Base-by-base conservation (phyloP, 345 rosid species). In the Mallotus nudiflorus region DNA sequence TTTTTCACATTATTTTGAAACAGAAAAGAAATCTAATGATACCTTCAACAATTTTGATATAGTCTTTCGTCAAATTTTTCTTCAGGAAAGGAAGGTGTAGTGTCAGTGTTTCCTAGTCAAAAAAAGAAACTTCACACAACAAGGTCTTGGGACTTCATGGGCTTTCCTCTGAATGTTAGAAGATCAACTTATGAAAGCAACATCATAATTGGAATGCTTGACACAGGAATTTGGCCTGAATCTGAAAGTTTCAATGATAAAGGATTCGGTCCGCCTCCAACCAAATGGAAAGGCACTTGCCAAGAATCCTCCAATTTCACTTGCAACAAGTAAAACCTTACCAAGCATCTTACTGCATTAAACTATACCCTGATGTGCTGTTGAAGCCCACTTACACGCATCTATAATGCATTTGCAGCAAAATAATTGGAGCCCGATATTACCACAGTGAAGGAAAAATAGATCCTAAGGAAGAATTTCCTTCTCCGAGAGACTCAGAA, bases 141-240 rank as follows among this genome's bases (percentile, higher is more conserved):
- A 67, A 76, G 73, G 24, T 85, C 86, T 27, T 87, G 91, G 91
- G 80, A 85, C 60, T 87, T 87, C 61, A 76, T 87, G 83, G 86
- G 87, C 1, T 86, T 85, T 70, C 60, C 81, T 8, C 66, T 75
- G 49, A 51, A 64, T 19, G 80, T 69, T 0, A 68, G 13, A 39
- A 85, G 87, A 80, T 13, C 56, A 35, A 52, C 59, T 35, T 18
- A 52, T 8, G 87, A 84, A 72, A 80, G 79, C 15, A 58, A 87
- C 70, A 73, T 80, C 16, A 70, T 84, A 15, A 28, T 83, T 4
- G 88, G 87, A 49, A 81, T 84, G 66, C 73, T 87, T 9, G 88
- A 87, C 73, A 79, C 87, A 6, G 87, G 87, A 25, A 73, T 87
- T 44, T 83, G 87, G 81, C 87, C 85, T 1, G 80, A 82, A 44